These are phyloP conservation scores for Chrysoporthe puriensis DNA, from an alignment of 2,329 filamentous ascomycete genomes.

Conservation along the genomic window DNA sequence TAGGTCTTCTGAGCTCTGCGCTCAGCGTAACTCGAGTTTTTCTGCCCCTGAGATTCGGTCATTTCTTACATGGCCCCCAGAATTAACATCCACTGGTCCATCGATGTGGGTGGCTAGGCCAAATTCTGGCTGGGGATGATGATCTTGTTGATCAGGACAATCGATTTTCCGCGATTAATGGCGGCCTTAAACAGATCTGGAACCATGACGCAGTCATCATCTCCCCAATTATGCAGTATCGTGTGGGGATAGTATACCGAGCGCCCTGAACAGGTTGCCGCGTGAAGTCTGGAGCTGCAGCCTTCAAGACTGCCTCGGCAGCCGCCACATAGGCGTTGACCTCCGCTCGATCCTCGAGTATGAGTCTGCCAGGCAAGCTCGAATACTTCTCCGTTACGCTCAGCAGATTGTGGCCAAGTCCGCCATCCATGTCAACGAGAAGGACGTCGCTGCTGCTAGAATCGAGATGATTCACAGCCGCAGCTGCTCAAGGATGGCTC, in stretches of 20 bases:
- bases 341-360: constrained; percentile 45
- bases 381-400: constrained; percentile 20
- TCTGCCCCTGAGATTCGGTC: not conserved
- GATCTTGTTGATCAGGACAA: constrained; percentile 43
- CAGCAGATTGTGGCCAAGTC: constrained; percentile 27
- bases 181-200: constrained; percentile 29
- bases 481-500: no score
- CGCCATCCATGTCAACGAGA: constrained; percentile 30
- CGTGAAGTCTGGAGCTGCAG: no score
- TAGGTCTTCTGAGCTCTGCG: not conserved
- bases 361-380: constrained; percentile 31
- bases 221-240: constrained; percentile 41
- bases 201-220: constrained; percentile 7
- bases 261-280: no score
- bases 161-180: constrained; percentile 42
- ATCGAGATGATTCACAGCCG: not conserved
- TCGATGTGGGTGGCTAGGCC: constrained; percentile 41
- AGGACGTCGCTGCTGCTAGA: not conserved
- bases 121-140: constrained; percentile 36
- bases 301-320: constrained; percentile 35
- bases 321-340: constrained; percentile 43
- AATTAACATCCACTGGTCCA: constrained; percentile 37
- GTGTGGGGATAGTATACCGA: constrained; percentile 29
- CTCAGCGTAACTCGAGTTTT: not conserved
- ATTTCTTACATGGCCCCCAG: not conserved